phyloP scores from a whole-genome alignment of 1,284 basidiomycete species.

The Coniferiporia weirii region DNA sequence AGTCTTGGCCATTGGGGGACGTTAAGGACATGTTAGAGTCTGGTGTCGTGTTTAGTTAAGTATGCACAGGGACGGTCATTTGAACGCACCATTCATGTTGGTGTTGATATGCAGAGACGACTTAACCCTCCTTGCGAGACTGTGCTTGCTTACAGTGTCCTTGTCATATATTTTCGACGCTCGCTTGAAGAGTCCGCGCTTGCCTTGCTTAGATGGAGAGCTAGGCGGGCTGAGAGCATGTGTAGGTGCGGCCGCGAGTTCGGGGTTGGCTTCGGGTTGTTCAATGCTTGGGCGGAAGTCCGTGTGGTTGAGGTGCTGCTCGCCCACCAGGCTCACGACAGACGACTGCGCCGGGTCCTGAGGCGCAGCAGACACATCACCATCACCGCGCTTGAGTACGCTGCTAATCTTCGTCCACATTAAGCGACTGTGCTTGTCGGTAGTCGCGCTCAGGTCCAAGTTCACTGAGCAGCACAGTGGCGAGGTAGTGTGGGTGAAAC shows the following conservation, averaged over 20 bases:
- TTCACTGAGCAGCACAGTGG: slow-evolving; percentile 9
- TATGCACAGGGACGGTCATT: slow-evolving; percentile 12
- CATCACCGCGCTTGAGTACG: slow-evolving; percentile 43
- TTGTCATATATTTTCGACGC: slow-evolving; percentile 24
- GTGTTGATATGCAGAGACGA: slow-evolving; percentile 36
- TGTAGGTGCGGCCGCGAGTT: slow-evolving; percentile 31
- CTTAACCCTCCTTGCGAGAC: slow-evolving; percentile 52
- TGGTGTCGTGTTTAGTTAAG: slow-evolving; percentile 21
- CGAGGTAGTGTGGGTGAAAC: slow-evolving; percentile 5
- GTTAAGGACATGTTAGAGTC: slow-evolving; percentile 44
- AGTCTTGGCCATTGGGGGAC: slow-evolving; percentile 31
- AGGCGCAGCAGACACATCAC: slow-evolving; percentile 31
- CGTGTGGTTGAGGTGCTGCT: slow-evolving; percentile 56
- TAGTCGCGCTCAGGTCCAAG: background rate
- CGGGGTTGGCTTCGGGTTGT: slow-evolving; percentile 6
- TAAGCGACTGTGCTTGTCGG: background rate
- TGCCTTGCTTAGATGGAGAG: slow-evolving; percentile 36
- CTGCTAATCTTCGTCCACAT: slow-evolving; percentile 65
- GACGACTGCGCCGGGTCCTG: slow-evolving; percentile 33
- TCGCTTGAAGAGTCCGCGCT: slow-evolving; percentile 34
- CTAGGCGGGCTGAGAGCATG: slow-evolving; percentile 41
- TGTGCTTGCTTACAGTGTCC: slow-evolving; percentile 36
- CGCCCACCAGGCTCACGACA: slow-evolving; percentile 46
- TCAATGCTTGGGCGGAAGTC: slow-evolving; percentile 38
- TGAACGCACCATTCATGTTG: slow-evolving; percentile 37